Base-by-base conservation (phyloP, 345 rosid genomes). In the Acer negundo region DNA sequence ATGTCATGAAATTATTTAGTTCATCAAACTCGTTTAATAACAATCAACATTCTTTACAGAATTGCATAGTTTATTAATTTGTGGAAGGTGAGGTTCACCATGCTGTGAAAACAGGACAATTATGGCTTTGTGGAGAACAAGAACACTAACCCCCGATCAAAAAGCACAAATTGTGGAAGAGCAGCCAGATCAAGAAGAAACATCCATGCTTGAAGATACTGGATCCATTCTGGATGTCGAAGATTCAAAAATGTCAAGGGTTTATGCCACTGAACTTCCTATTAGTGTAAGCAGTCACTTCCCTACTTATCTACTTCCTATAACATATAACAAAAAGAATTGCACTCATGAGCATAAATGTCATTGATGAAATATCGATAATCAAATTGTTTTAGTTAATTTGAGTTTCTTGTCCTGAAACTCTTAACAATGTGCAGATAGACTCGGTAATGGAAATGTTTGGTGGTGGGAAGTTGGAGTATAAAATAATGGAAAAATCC, bases 81-180 rank as follows among this genome's bases (percentile, higher is more conserved):
- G 2, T 71, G 42, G 38, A 74, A 72, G 66, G n/a, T 79, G 38
- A 75, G 75, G 64, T 66, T 46, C 22, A 64, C 44, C 20, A 42
- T 70, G 79, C 49, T 82, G 64, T 68, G 58, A 77, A 66, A 69
- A 78, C 85, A 95, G 99, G 87, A 95, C 91, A 70, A 91, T 89
- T 31, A 83, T 86, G 90, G 99, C 96, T 73, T 79, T 93, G 83
- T 92, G 97, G 99, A 90, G 91, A 84, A 79, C 92, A 7, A 88
- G 95, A 81, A 87, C 84, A 49, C 78, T 82, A 77, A 82, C 83
- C 46, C 59, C 88, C 10, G 90, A 91, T 75, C 92, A 85, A 62
- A 89, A 88, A 85, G 91, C 80, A 68, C 82, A 83, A 63, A 84
- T 84, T 73, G 91, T 83, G 12, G 91, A 92, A 73, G 93, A 89